Conservation (phyloP, 257 asterid species). For the Fraxinus pennsylvanica region DNA sequence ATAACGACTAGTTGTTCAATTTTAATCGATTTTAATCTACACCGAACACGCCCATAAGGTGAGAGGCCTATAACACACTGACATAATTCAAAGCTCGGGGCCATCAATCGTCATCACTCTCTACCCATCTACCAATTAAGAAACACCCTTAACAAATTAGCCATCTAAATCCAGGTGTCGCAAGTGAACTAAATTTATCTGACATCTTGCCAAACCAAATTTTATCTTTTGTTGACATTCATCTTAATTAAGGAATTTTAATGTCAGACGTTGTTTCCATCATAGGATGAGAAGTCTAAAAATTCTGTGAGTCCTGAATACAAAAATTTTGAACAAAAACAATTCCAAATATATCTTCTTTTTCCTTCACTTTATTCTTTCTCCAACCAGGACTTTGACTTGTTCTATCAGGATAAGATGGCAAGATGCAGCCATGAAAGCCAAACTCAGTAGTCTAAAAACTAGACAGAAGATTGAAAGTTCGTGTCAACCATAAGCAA, state of each 20-base stretch:
- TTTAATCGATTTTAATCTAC: no score
- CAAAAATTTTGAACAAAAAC: neutral
- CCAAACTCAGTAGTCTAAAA: conserved; percentile 8
- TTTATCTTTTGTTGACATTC: conserved; percentile 2
- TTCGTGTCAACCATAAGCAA: conserved; percentile 4
- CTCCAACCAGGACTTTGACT: conserved; percentile 19
- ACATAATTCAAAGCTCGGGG: conserved; percentile 10
- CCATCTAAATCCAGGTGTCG: conserved; percentile 9
- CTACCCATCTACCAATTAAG: neutral
- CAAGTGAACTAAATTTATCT: conserved; percentile 5
- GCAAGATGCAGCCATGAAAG: neutral
- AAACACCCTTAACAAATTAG: conserved; percentile 8
- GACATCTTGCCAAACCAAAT: conserved; percentile 16
- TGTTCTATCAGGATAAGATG: conserved; percentile 20
- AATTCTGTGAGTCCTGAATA: neutral
- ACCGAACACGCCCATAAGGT: neutral
- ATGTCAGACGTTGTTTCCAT: neutral
- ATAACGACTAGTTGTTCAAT: no score
- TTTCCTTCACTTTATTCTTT: neutral
- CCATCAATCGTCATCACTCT: conserved; percentile 14
- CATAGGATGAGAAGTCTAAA: neutral
- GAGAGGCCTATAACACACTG: neutral
- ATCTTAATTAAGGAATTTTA: neutral
- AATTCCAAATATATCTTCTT: neutral
- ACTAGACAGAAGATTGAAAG: conserved; percentile 1